Evolutionary conservation across 768 basidiomycete genomes (phyloP).

Genomic region (Tylopilus sp.): DNA sequence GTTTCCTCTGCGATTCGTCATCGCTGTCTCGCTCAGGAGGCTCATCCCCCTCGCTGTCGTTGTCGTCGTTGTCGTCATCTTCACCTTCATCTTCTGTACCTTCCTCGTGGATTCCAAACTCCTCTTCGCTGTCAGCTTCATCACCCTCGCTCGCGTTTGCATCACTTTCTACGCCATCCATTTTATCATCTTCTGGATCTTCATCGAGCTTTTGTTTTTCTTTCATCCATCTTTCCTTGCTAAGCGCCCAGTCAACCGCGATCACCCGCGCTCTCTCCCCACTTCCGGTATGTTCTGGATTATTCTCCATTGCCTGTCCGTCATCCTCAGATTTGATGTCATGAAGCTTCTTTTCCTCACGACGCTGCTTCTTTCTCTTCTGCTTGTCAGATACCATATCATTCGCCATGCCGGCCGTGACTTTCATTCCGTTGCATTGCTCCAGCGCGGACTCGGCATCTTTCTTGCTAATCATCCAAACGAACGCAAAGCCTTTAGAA

Average conservation of each 20-base stretch:
- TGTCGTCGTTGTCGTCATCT: slow-evolving; percentile 13
- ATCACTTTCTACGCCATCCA: slow-evolving; percentile 27
- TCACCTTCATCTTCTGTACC: slow-evolving; percentile 29
- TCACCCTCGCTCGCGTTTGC: slow-evolving; percentile 21
- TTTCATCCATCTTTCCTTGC: slow-evolving; percentile 90
- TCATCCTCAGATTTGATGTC: slow-evolving; percentile 31
- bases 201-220: slow-evolving; percentile 56
- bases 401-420: slow-evolving; percentile 62
- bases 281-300: slow-evolving; percentile 33
- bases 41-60: slow-evolving; percentile 24
- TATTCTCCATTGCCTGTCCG: slow-evolving; percentile 37
- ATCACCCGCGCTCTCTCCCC: slow-evolving; percentile 57
- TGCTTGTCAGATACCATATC: slow-evolving; percentile 53
- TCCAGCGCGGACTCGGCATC: slow-evolving; percentile 83
- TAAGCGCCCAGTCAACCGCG: slow-evolving; percentile 95
- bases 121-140: slow-evolving; percentile 38
- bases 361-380: slow-evolving; percentile 59
- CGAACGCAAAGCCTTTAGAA: slow-evolving; percentile 86
- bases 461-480: slow-evolving; percentile 86
- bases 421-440: slow-evolving; percentile 70
- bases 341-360: slow-evolving; percentile 46
- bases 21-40: slow-evolving; percentile 5
- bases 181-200: slow-evolving; percentile 30
- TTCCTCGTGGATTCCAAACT: slow-evolving; percentile 44
- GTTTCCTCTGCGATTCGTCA: slow-evolving; percentile 50